These are phyloP conservation scores for Lobosporangium transversale DNA, from an alignment of 192 early-diverging fungal species.

Conservation along the genomic window DNA sequence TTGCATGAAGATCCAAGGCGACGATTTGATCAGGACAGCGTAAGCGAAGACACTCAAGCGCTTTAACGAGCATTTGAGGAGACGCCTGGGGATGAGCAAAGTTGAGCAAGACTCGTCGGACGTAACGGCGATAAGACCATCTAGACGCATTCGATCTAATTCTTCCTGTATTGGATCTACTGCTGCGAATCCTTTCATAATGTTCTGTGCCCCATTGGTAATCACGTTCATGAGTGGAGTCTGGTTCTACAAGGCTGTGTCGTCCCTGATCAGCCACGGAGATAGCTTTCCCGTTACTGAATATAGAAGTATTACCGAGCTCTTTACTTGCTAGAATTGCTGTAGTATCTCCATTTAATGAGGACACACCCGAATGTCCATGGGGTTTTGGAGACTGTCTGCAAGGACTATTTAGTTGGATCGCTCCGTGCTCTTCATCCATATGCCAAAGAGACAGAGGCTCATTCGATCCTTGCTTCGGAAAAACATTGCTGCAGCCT, in stretches of 20 bases:
- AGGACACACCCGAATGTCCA: slow-evolving; percentile 1
- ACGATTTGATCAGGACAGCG: slow-evolving; percentile 36
- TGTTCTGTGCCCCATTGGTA: neutral
- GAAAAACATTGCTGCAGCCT: neutral
- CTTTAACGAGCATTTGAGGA: slow-evolving; percentile 31
- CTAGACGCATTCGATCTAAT: neutral
- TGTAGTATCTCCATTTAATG: slow-evolving; percentile 9
- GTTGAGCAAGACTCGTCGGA: slow-evolving; percentile 27
- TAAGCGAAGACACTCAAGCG: slow-evolving; percentile 16
- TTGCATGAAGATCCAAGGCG: slow-evolving; percentile 40
- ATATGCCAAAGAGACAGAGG: neutral
- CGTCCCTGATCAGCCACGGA: neutral
- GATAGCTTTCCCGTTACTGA: neutral
- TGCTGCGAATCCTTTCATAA: neutral
- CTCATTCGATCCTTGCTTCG: neutral
- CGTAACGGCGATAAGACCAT: slow-evolving; percentile 37
- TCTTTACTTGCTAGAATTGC: neutral
- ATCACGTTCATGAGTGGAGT: neutral
- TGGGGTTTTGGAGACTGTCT: slow-evolving; percentile 21
- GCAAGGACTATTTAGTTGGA: slow-evolving; percentile 10
- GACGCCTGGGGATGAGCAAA: slow-evolving; percentile 48
- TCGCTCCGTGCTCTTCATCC: neutral
- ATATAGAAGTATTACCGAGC: neutral
- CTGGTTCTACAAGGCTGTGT: neutral
- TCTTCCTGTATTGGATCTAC: neutral